Evolutionary conservation across 352 stramenopile species (phyloP).

Genomic region (Pelagophyceae sp.): DNA sequence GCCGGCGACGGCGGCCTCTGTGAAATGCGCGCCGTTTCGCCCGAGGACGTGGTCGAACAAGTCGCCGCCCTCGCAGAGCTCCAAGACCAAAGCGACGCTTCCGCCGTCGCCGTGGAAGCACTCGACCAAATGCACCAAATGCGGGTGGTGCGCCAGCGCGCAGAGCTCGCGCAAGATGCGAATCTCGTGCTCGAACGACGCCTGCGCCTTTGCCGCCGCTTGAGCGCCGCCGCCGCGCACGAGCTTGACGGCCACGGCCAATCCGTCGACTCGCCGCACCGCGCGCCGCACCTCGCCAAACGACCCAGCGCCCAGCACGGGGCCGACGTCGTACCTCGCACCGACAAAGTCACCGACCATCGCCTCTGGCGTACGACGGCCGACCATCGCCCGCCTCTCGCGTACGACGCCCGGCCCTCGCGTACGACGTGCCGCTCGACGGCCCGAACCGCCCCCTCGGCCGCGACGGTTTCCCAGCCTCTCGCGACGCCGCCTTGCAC

Average conservation of each 20-base stretch:
- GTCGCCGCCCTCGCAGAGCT: background rate
- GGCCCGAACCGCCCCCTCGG: no score
- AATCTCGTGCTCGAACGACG: background rate
- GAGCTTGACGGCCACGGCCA: background rate
- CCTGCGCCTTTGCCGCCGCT: background rate
- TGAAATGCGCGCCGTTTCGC: background rate
- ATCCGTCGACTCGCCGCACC: background rate
- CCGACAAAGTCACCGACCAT: no score
- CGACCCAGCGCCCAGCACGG: background rate
- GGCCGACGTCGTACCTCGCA: background rate
- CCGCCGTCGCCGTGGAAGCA: background rate
- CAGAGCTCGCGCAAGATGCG: background rate
- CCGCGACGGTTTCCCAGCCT: no score
- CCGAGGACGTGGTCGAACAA: background rate
- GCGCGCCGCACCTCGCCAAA: background rate
- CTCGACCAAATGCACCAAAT: background rate
- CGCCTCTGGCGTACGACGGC: no score
- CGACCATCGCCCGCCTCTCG: no score
- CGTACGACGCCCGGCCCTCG: no score
- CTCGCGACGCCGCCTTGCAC: no score
- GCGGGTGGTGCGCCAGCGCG: background rate
- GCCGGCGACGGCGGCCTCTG: background rate
- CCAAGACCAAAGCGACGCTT: background rate
- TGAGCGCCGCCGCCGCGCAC: background rate
- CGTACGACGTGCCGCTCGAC: no score